Evolutionary conservation across 306 rosid species (phyloP), one percentile per base, ranked within the genome.

Genomic region (Fagus sylvatica): DNA sequence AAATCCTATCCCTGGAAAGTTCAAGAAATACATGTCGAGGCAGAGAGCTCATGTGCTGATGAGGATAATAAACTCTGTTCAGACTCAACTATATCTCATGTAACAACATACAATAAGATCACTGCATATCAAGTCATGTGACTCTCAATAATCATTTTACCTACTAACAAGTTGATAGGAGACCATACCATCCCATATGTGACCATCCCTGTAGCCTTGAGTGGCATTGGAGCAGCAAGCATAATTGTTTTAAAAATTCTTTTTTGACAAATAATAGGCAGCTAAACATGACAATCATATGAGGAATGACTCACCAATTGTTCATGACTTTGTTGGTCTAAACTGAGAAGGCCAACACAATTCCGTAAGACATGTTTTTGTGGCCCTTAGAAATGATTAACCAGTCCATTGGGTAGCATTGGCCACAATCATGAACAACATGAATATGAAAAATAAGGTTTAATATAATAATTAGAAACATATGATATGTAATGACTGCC

Each of bases 191-290:
- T 33, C 41, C 22, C 3, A 5, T 22, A 22, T 15, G 41, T 11
- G 17, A 62, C 42, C 69, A 62, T 62, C 66, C 68, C 7, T 60
- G 41, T 73, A 39, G 59, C 4, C 39, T 64, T 66, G 54, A 40
- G 41, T 41, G 76, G 42, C 16, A 33, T 39, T 53, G 33, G 56
- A 68, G 79, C 48, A 61, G 70, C 15, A 72, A 68, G 41, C 40
- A 3, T 53, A 22, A 46, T 66, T 11, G 5, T 36, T 43, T 68
- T 64, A 28, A 65, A 43, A 42, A 17, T 15, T 39, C 72, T 33
- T 37, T 34, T 60, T 43, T 30, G n/a, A 67, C 61, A 53, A 34
- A 55, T 11, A 61, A 8, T 57, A 53, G 34, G 64, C 33, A 30
- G 65, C 53, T 65, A 66, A 65, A 55, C 75, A 43, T 8, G 12